A percentile compares a stretch with the other conserved stretches of the same genome.
phyloP scores from a whole-genome alignment of 768 basidiomycete genomes.

The Leccinum rimulosum region DNA sequence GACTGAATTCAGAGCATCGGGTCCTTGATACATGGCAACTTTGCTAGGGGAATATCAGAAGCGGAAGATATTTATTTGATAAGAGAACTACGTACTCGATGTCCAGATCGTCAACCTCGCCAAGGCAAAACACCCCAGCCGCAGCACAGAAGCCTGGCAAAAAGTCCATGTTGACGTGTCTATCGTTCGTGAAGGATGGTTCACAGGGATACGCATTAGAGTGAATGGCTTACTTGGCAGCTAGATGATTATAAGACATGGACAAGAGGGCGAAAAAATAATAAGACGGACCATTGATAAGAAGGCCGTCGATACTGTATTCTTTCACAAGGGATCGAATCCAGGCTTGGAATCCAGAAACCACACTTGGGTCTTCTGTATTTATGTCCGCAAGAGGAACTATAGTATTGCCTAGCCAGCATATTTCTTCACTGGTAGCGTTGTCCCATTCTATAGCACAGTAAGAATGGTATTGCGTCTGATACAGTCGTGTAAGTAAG shows the following conservation, averaged over 20 bases:
- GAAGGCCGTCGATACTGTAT: slow-evolving; percentile 81
- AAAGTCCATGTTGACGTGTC: slow-evolving; percentile 70
- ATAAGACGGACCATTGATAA: slow-evolving; percentile 61
- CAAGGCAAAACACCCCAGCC: slow-evolving; percentile 85
- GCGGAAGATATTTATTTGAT: neutral
- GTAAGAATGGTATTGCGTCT: slow-evolving; percentile 76
- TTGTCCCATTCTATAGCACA: slow-evolving; percentile 74
- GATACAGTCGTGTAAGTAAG: slow-evolving; percentile 7
- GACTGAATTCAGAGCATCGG: slow-evolving; percentile 61
- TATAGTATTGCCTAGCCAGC: slow-evolving; percentile 79
- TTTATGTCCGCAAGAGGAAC: slow-evolving; percentile 80
- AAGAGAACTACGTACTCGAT: slow-evolving; percentile 40
- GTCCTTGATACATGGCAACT: slow-evolving; percentile 10
- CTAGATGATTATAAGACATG: slow-evolving; percentile 36
- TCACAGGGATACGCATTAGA: neutral
- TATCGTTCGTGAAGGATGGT: slow-evolving; percentile 18
- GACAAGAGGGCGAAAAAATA: neutral
- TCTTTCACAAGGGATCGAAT: slow-evolving; percentile 63
- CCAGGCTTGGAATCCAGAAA: slow-evolving; percentile 65
- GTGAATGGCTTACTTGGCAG: slow-evolving; percentile 30
- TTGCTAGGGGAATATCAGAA: slow-evolving; percentile 37
- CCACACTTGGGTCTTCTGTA: slow-evolving; percentile 65
- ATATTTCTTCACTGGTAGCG: slow-evolving; percentile 64
- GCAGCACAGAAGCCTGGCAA: slow-evolving; percentile 72
- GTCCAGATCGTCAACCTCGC: slow-evolving; percentile 39